Evolutionary conservation across 306 rosid species (phyloP).

Genomic region (Begonia peltatifolia): DNA sequence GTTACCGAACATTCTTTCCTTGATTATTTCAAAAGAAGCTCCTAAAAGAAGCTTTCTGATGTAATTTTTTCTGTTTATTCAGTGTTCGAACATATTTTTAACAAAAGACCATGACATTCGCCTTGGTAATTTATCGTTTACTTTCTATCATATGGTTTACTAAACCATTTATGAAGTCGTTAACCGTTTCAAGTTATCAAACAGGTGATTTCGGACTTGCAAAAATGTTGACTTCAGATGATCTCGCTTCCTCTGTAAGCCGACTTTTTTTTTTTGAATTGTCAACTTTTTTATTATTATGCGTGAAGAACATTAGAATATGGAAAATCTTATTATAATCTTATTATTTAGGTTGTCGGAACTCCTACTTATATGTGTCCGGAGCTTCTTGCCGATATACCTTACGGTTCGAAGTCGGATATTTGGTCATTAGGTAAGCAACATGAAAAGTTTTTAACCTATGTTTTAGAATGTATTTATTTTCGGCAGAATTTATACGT

Average conservation of each 20-base stretch:
- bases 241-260: constrained; percentile 95
- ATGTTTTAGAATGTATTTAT: no score
- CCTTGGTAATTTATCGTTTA: constrained; percentile 50
- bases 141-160: background rate
- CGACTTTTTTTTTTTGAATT: background rate
- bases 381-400: constrained; percentile 99
- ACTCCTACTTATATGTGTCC: constrained; percentile 99
- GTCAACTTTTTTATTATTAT: no score
- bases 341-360: constrained; percentile 72
- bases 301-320: background rate
- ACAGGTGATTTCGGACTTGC: constrained; percentile 99
- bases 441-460: background rate
- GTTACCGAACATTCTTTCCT: constrained; percentile 23
- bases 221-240: constrained; percentile 88
- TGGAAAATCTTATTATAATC: no score
- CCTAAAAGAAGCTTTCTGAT: constrained; percentile 5
- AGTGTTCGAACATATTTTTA: constrained; percentile 99
- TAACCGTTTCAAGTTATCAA: constrained; percentile 20
- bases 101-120: constrained; percentile 89
- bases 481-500: no score
- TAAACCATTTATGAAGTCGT: background rate
- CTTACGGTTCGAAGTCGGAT: constrained; percentile 96
- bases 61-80: constrained; percentile 18
- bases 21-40: constrained; percentile 2
- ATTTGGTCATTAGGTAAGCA: constrained; percentile 94